Evolutionary conservation across 2,329 filamentous ascomycete genomes (phyloP).

Genomic region (Fonsecaea pugnacius): DNA sequence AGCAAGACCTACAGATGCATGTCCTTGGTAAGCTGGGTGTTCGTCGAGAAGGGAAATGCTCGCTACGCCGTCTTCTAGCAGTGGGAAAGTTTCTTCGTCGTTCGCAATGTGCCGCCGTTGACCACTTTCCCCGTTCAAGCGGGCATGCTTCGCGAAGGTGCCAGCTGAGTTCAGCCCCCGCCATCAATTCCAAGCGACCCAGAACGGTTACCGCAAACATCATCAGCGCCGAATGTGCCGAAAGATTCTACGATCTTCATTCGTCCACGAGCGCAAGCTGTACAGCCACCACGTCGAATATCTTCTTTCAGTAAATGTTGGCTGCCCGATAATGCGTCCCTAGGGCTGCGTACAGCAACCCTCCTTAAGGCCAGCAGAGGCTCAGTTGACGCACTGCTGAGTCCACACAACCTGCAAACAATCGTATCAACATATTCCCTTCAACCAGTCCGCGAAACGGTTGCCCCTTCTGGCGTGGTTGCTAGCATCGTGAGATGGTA

Average conservation of each 20-base stretch:
- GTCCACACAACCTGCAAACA: background rate
- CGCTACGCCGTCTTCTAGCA: background rate
- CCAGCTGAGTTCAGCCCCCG: conserved; percentile 10
- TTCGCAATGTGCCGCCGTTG: background rate
- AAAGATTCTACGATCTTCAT: background rate
- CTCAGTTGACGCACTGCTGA: background rate
- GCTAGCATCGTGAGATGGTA: background rate
- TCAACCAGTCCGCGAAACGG: background rate
- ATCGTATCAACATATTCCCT: background rate
- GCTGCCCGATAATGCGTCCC: background rate
- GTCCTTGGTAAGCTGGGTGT: background rate
- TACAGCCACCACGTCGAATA: conserved; percentile 8
- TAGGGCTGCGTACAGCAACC: background rate
- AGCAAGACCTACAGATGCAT: background rate
- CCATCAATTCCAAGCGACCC: background rate
- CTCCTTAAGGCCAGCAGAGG: conserved; percentile 10
- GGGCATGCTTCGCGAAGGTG: background rate
- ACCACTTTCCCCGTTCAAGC: background rate
- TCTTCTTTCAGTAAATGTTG: background rate
- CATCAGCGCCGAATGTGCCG: background rate
- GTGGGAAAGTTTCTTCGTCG: background rate
- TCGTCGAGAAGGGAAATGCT: background rate
- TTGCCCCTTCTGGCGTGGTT: background rate
- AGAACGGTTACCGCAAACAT: background rate
- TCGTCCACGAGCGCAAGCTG: background rate